Percentiles rank a stretch among this genome's conserved stretches.
Evolutionary conservation across 352 stramenopile genomes (phyloP).

Genomic region (Pythium rhizo-oryzae): DNA sequence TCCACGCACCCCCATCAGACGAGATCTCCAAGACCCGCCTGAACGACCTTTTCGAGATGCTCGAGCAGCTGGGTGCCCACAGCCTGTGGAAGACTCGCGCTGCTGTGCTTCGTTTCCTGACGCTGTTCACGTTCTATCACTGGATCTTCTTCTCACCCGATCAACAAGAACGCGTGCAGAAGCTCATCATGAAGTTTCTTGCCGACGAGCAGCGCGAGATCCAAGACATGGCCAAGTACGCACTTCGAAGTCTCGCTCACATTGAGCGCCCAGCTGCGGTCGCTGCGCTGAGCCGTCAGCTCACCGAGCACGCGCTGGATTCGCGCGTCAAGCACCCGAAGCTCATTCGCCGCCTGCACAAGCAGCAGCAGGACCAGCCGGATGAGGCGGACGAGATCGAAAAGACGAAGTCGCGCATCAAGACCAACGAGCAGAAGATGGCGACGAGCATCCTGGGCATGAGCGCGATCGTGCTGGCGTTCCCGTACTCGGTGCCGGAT

Average conservation of each 20-base stretch:
- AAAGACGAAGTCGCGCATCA: slow-evolving; percentile 38
- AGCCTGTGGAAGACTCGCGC: slow-evolving; percentile 69
- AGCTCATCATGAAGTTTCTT: slow-evolving; percentile 55
- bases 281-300: slow-evolving; percentile 38
- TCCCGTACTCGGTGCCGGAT: slow-evolving; percentile 69
- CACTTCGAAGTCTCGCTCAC: slow-evolving; percentile 65
- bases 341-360: slow-evolving; percentile 53
- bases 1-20: slow-evolving; percentile 35
- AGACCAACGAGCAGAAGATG: slow-evolving; percentile 55
- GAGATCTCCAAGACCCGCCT: slow-evolving; percentile 11
- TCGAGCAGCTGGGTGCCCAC: slow-evolving; percentile 48
- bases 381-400: slow-evolving; percentile 36
- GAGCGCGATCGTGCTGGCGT: slow-evolving; percentile 72
- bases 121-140: slow-evolving; percentile 78
- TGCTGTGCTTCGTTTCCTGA: slow-evolving; percentile 72
- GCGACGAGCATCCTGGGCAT: slow-evolving; percentile 67
- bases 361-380: slow-evolving; percentile 42
- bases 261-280: slow-evolving; percentile 47
- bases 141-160: slow-evolving; percentile 51
- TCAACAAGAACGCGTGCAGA: slow-evolving; percentile 51
- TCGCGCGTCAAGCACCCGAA: slow-evolving; percentile 60
- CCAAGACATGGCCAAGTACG: slow-evolving; percentile 80
- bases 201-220: slow-evolving; percentile 77
- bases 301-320: slow-evolving; percentile 42
- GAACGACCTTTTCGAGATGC: slow-evolving; percentile 38